These are phyloP conservation scores for Tolypocladium pustulatum DNA, from an alignment of 2,329 filamentous ascomycete genomes.

Conservation along the genomic window DNA sequence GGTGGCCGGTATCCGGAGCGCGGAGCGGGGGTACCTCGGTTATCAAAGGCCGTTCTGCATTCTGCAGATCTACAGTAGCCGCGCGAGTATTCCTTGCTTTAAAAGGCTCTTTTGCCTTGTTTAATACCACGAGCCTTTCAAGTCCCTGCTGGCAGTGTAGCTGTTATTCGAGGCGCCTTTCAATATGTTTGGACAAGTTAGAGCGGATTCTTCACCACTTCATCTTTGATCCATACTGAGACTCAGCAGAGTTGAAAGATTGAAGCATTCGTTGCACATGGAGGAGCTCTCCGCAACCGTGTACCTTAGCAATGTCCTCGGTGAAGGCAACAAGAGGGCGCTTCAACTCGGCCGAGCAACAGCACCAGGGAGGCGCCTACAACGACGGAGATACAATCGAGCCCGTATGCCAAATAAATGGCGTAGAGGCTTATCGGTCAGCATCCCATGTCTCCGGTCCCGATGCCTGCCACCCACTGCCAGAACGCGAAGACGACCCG, in stretches of 20 bases:
- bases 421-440: constrained; percentile 8
- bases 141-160: neutral
- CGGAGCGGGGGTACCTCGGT: neutral
- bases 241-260: neutral
- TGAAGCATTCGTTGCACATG: neutral
- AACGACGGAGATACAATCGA: neutral
- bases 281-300: too few relatives aligned
- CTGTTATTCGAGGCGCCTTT: neutral
- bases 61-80: neutral
- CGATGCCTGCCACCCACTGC: constrained; percentile 13
- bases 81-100: neutral
- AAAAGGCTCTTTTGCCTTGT: neutral
- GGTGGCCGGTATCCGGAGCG: neutral
- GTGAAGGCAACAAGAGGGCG: neutral
- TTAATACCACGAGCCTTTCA: neutral
- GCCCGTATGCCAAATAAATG: neutral
- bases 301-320: neutral
- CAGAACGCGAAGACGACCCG: constrained; percentile 24
- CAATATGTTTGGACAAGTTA: neutral
- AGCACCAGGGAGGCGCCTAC: neutral
- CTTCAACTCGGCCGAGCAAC: neutral
- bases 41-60: neutral
- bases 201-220: neutral
- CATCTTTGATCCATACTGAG: neutral
- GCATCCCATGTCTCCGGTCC: constrained; percentile 19